Percentiles rank a stretch among this genome's conserved stretches.
Evolutionary conservation across 2,329 filamentous ascomycete species (phyloP).

Genomic region (Aspergillus quadricinctus): DNA sequence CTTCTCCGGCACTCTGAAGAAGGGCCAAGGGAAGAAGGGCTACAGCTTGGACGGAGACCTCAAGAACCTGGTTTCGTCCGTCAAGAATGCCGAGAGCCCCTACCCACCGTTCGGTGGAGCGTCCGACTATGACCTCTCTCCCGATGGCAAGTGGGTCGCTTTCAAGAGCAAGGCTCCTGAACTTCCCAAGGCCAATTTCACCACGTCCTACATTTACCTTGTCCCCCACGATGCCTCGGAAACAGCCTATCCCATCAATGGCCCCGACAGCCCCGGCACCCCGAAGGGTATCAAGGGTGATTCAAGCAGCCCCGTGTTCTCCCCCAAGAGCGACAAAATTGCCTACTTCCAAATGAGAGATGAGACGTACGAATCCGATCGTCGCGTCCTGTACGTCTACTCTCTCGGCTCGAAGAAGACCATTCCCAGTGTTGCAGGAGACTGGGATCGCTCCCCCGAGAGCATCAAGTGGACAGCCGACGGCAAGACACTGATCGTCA

Average conservation of each 20-base stretch:
- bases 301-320: slow-evolving; percentile 66
- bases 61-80: slow-evolving; percentile 36
- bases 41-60: slow-evolving; percentile 54
- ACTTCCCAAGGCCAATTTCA: slow-evolving; percentile 54
- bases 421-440: slow-evolving; percentile 34
- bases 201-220: slow-evolving; percentile 77
- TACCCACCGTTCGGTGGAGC: slow-evolving; percentile 67
- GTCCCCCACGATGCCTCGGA: slow-evolving; percentile 61
- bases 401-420: slow-evolving; percentile 30
- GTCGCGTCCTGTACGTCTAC: slow-evolving; percentile 47
- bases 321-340: slow-evolving; percentile 64
- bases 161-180: slow-evolving; percentile 43
- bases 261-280: slow-evolving; percentile 24
- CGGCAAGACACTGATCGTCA: slow-evolving; percentile 63
- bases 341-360: slow-evolving; percentile 76
- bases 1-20: slow-evolving; percentile 63
- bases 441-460: slow-evolving; percentile 52
- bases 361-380: slow-evolving; percentile 76
- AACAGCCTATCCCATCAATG: slow-evolving; percentile 45
- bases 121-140: slow-evolving; percentile 68
- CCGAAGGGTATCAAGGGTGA: slow-evolving; percentile 55
- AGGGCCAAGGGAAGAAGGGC: slow-evolving; percentile 34
- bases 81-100: slow-evolving; percentile 43
- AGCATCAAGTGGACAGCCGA: slow-evolving; percentile 50
- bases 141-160: slow-evolving; percentile 37